These are phyloP conservation scores for Rhizopogon hawkerae DNA, from an alignment of 1,284 basidiomycete genomes.

Conservation along the genomic window DNA sequence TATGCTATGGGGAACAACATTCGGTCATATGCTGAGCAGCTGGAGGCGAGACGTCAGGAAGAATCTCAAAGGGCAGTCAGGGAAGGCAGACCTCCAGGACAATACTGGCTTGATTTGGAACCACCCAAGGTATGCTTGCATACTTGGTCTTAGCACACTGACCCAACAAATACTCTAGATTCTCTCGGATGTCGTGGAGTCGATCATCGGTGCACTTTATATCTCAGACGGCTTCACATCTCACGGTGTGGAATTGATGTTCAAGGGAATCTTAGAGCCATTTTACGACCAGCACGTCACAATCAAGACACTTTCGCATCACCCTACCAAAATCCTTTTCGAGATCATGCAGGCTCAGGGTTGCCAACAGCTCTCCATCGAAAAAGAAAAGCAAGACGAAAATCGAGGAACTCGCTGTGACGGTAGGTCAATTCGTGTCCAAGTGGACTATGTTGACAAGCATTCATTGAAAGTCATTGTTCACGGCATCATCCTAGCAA, in stretches of 20 bases:
- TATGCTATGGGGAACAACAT: conserved; percentile 43
- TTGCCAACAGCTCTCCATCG: conserved; percentile 54
- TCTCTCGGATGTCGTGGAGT: conserved; percentile 70
- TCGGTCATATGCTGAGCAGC: conserved; percentile 41
- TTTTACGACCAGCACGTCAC: conserved; percentile 69
- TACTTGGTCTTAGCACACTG: conserved; percentile 7
- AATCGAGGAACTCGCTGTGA: conserved; percentile 35
- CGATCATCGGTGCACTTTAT: conserved; percentile 66
- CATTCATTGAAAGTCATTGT: conserved; percentile 43
- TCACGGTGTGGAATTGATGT: conserved; percentile 52
- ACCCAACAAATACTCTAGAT: conserved; percentile 33
- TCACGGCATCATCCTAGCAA: conserved; percentile 57
- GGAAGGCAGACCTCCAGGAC: conserved; percentile 47
- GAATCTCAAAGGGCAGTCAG: conserved; percentile 40
- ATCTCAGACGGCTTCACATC: conserved; percentile 63
- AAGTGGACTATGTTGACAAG: conserved; percentile 5
- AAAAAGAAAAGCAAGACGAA: conserved; percentile 36
- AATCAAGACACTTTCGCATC: conserved; percentile 59
- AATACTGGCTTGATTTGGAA: conserved; percentile 70
- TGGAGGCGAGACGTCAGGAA: conserved; percentile 39
- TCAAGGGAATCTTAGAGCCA: conserved; percentile 56
- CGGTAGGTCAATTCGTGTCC: conserved; percentile 30
- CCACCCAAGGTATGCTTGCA: conserved; percentile 56
- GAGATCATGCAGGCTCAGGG: conserved; percentile 62
- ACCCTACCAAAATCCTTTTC: conserved; percentile 66